Evolutionary conservation across 208 protist species (phyloP).

Genomic region (Leishmania martiniquensis): DNA sequence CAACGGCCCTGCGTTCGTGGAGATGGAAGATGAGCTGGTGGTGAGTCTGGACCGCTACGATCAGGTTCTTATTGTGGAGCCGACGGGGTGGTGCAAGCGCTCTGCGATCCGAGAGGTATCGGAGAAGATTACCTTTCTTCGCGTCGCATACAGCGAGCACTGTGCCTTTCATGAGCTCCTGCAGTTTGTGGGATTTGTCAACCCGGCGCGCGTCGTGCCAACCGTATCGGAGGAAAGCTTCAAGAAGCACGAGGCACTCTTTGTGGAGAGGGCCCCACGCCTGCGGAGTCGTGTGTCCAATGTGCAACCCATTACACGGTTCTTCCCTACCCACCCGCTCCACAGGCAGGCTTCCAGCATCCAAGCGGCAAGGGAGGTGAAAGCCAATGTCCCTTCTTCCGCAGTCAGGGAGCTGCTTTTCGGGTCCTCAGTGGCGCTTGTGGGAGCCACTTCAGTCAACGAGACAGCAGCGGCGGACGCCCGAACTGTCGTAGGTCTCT

Average conservation of each 20-base stretch:
- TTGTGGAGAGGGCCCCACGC: constrained; percentile 68
- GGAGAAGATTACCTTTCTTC: constrained; percentile 38
- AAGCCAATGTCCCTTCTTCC: background rate
- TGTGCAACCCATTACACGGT: constrained; percentile 70
- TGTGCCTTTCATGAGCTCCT: constrained; percentile 83
- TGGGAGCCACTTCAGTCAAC: background rate
- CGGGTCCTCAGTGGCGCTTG: background rate
- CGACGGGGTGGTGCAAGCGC: constrained; percentile 80
- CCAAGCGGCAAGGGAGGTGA: background rate
- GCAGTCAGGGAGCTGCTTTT: background rate
- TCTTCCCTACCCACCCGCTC: constrained; percentile 33
- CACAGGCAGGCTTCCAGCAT: background rate
- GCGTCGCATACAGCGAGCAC: constrained; percentile 90
- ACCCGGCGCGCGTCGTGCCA: constrained; percentile 67
- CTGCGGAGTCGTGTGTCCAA: constrained; percentile 51
- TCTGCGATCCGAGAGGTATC: constrained; percentile 19
- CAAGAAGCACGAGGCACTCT: constrained; percentile 62
- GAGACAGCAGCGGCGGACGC: background rate
- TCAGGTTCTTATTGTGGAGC: constrained; percentile 69
- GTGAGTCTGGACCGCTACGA: constrained; percentile 59
- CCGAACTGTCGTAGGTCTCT: too few species aligned
- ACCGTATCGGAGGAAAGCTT: constrained; percentile 81
- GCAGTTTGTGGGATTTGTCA: constrained; percentile 75
- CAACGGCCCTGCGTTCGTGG: background rate
- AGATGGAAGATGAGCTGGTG: constrained; percentile 41